These are phyloP conservation scores for Priceomyces castillae DNA, from an alignment of 805 yeast genomes.

Conservation along the genomic window DNA sequence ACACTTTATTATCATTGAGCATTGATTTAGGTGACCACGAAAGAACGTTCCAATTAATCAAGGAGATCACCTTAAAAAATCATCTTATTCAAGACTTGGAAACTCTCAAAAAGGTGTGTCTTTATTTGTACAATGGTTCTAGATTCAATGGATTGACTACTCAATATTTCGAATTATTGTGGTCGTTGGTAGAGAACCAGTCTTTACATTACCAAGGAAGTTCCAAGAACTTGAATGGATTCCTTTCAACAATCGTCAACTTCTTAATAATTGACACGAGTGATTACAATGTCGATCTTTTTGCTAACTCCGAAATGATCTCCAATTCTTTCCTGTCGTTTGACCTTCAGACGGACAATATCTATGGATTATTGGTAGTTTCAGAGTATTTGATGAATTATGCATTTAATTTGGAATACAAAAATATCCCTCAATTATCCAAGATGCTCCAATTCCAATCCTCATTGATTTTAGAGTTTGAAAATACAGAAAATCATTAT, in stretches of 20 bases:
- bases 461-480: slow-evolving; percentile 32
- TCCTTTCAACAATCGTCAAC: slow-evolving; percentile 27
- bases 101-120: slow-evolving; percentile 27
- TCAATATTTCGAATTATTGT: slow-evolving; percentile 30
- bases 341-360: slow-evolving; percentile 27
- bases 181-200: slow-evolving; percentile 36
- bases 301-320: slow-evolving; percentile 31
- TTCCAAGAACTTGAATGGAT: slow-evolving; percentile 24
- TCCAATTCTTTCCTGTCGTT: slow-evolving; percentile 23
- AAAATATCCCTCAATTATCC: slow-evolving; percentile 8
- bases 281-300: slow-evolving; percentile 14
- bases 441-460: slow-evolving; percentile 30
- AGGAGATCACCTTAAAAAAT: slow-evolving; percentile 31
- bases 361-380: slow-evolving; percentile 28
- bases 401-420: slow-evolving; percentile 5
- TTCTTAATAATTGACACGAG: slow-evolving; percentile 17
- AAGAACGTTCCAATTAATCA: slow-evolving; percentile 32
- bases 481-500: slow-evolving; percentile 39
- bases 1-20: slow-evolving; percentile 28
- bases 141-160: slow-evolving; percentile 18
- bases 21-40: slow-evolving; percentile 35
- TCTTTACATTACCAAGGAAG: slow-evolving; percentile 19
- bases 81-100: slow-evolving; percentile 28
- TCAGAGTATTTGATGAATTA: slow-evolving; percentile 21
- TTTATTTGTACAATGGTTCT: slow-evolving; percentile 28